Evolutionary conservation across 768 basidiomycete species (phyloP).

Genomic region (Roridomyces roridus): DNA sequence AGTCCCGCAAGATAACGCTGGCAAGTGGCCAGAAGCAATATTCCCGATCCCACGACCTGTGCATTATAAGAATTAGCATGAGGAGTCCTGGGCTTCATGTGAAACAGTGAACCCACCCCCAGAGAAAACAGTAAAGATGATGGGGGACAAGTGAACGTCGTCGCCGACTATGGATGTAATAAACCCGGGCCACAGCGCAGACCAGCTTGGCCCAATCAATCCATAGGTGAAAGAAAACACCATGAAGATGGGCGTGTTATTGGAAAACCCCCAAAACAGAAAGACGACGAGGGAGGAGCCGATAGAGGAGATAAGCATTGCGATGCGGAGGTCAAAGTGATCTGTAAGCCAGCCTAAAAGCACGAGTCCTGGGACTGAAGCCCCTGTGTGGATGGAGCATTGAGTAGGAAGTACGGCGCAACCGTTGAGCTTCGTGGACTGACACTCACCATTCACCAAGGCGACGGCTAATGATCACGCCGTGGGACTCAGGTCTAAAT

Average conservation of each 20-base stretch:
- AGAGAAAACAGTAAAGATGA: slow-evolving; percentile 19
- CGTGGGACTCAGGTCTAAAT: slow-evolving; percentile 2
- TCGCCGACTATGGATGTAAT: slow-evolving; percentile 14
- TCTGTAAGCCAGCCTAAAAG: slow-evolving; percentile 24
- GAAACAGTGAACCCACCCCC: slow-evolving; percentile 18
- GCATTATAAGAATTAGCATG: too few relatives aligned
- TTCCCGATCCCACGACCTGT: slow-evolving; percentile 19
- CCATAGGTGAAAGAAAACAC: slow-evolving; percentile 22
- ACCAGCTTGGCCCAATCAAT: slow-evolving; percentile 22
- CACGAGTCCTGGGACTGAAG: slow-evolving; percentile 19
- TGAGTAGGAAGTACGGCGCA: too few relatives aligned
- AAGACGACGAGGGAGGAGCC: slow-evolving; percentile 23
- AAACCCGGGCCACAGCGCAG: slow-evolving; percentile 17
- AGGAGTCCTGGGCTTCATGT: too few relatives aligned
- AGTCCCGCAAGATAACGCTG: background rate
- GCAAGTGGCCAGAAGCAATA: slow-evolving; percentile 13
- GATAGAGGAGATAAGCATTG: slow-evolving; percentile 17
- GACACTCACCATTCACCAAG: slow-evolving; percentile 20
- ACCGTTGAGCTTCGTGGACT: too few relatives aligned
- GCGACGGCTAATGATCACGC: slow-evolving; percentile 18
- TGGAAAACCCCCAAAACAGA: slow-evolving; percentile 23
- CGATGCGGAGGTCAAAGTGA: slow-evolving; percentile 20
- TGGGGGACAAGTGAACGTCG: slow-evolving; percentile 10
- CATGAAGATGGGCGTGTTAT: slow-evolving; percentile 3
- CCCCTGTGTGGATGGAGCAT: too few relatives aligned